Evolutionary conservation across 176 grass and related monocot genomes (phyloP).

Genomic region (Eleusine indica): DNA sequence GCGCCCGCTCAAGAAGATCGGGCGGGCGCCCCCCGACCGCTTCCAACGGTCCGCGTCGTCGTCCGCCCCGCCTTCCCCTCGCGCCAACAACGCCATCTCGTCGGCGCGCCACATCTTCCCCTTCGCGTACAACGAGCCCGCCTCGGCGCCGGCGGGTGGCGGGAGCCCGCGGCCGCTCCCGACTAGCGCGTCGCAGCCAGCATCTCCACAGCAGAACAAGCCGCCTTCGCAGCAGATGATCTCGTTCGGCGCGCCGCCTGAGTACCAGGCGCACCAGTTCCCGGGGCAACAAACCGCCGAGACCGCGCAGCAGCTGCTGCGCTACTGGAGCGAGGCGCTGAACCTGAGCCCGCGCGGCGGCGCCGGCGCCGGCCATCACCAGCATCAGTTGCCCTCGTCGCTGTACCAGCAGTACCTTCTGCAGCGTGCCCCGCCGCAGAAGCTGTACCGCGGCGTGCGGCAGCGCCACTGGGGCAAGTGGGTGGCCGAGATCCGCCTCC

Average conservation of each 20-base stretch:
- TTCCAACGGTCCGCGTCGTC: conserved; percentile 45
- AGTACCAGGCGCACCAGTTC: conserved; percentile 43
- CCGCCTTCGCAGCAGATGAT: conserved; percentile 63
- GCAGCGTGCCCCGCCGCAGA: conserved; percentile 49
- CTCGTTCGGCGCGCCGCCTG: conserved; percentile 53
- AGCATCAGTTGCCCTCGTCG: background rate
- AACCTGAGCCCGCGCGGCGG: conserved; percentile 79
- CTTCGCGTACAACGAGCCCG: conserved; percentile 52
- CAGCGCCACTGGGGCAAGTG: conserved; percentile 98
- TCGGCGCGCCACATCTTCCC: conserved; percentile 63
- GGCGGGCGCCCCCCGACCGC: conserved; percentile 49
- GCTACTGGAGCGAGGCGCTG: conserved; percentile 78
- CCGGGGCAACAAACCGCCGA: conserved; percentile 33
- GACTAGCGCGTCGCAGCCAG: background rate
- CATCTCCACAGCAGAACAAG: background rate
- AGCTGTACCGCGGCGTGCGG: conserved; percentile 89
- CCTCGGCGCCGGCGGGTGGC: background rate
- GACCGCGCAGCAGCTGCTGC: conserved; percentile 52
- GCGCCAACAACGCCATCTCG: conserved; percentile 15
- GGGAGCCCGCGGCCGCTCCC: conserved; percentile 10
- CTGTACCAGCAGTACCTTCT: conserved; percentile 53
- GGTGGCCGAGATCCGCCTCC: conserved; percentile 96
- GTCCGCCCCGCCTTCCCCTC: conserved; percentile 51
- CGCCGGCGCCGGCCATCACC: background rate
- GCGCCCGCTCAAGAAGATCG: conserved; percentile 68